These are phyloP conservation scores for Paecilomyces niveus DNA, from an alignment of 2,329 filamentous ascomycete species.

Conservation along the genomic window DNA sequence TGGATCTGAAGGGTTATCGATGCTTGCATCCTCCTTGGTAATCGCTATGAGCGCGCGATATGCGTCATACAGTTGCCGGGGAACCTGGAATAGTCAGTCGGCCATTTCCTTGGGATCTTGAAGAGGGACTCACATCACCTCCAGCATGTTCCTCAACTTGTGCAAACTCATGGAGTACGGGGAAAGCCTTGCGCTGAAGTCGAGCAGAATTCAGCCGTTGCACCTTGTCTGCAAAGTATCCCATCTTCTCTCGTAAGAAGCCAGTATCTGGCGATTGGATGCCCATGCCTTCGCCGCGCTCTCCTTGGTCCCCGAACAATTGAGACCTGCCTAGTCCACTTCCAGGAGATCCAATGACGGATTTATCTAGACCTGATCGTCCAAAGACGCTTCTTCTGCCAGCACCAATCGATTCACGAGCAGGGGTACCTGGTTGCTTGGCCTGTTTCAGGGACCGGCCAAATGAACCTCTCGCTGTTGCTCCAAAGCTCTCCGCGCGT, in stretches of 20 bases:
- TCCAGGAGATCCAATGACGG: constrained; percentile 76
- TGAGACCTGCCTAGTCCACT: constrained; percentile 51
- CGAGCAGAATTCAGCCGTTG: constrained; percentile 70
- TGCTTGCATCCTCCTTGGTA: constrained; percentile 61
- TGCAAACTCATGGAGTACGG: constrained; percentile 68
- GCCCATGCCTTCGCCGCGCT: constrained; percentile 45
- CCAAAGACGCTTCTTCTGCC: constrained; percentile 55
- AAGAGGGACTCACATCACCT: constrained; percentile 47
- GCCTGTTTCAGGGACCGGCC: constrained; percentile 37
- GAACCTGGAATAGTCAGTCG: constrained; percentile 44
- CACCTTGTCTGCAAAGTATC: constrained; percentile 70
- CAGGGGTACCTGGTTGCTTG: constrained; percentile 30
- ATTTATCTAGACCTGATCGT: constrained; percentile 66
- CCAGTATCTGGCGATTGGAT: constrained; percentile 61
- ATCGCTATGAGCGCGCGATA: constrained; percentile 77
- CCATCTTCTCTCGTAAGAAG: constrained; percentile 75
- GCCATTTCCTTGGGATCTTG: neutral
- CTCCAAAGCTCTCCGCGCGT: constrained; percentile 33
- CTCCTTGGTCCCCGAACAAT: constrained; percentile 64
- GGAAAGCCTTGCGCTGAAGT: constrained; percentile 58
- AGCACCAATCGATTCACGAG: constrained; percentile 33
- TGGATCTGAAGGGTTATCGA: constrained; percentile 53
- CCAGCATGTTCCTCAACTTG: constrained; percentile 64
- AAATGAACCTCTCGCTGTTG: constrained; percentile 40
- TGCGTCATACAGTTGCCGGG: constrained; percentile 69